Evolutionary conservation across 768 basidiomycete species (phyloP).

Genomic region (Mycena crocata): DNA sequence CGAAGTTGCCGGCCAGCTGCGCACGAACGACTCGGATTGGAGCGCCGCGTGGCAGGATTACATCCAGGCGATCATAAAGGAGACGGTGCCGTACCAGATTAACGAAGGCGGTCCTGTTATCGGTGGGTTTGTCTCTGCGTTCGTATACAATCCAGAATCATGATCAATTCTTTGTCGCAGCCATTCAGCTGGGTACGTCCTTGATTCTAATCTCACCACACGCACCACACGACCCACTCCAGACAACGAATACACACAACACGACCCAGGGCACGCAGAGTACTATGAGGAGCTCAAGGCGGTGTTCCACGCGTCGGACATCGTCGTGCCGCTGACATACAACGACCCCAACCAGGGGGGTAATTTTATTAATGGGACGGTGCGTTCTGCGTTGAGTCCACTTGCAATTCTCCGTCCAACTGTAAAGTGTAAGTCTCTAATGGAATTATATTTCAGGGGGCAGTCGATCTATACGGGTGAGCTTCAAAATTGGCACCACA

Average conservation of each 20-base stretch:
- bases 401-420: too few relatives aligned
- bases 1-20: constrained; percentile 70
- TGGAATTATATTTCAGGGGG: too few relatives aligned
- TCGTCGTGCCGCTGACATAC: too few relatives aligned
- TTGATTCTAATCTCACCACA: background rate
- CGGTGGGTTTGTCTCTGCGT: constrained; percentile 58
- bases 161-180: background rate
- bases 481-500: too few relatives aligned
- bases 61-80: constrained; percentile 71
- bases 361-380: too few relatives aligned
- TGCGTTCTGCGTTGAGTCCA: too few relatives aligned
- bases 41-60: constrained; percentile 79
- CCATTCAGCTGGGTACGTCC: constrained; percentile 25
- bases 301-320: too few relatives aligned
- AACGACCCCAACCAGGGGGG: too few relatives aligned
- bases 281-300: too few relatives aligned
- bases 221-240: background rate
- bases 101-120: constrained; percentile 82
- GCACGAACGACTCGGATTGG: constrained; percentile 82
- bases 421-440: too few relatives aligned
- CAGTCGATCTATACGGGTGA: too few relatives aligned
- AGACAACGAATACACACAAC: constrained; percentile 85
- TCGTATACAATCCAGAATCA: too few relatives aligned
- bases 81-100: constrained; percentile 75
- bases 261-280: constrained; percentile 62